A percentile compares a stretch with the other conserved stretches of the same genome.
phyloP scores from a whole-genome alignment of 148 eudicot species.

The Persicaria tinctoria region DNA sequence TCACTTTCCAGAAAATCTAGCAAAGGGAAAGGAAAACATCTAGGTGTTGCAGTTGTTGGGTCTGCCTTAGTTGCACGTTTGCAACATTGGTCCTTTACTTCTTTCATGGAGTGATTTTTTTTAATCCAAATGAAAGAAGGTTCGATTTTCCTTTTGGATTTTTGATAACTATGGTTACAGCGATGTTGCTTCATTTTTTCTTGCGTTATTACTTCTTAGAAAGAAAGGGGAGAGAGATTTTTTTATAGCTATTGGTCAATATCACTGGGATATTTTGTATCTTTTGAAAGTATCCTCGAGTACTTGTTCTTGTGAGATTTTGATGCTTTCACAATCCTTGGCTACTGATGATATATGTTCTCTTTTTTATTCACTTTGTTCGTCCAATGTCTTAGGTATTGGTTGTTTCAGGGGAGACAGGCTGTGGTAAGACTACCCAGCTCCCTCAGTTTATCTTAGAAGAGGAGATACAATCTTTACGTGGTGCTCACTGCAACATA shows the following conservation, averaged over 20 bases:
- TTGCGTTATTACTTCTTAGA: slow-evolving; percentile 1
- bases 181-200: not conserved
- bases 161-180: not conserved
- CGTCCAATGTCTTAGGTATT: slow-evolving; percentile 44
- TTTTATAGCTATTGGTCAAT: not conserved
- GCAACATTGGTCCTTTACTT: not conserved
- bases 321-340: not conserved
- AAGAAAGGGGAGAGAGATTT: slow-evolving; percentile 1
- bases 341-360: not conserved
- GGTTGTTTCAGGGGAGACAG: slow-evolving; percentile 99
- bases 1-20: not conserved
- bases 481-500: slow-evolving; percentile 76
- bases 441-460: slow-evolving; percentile 92
- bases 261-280: not conserved
- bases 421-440: slow-evolving; percentile 98
- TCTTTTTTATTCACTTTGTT: not conserved
- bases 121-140: not conserved
- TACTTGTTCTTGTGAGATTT: not conserved
- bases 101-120: not conserved
- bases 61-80: not conserved
- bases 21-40: not conserved
- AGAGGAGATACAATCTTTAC: slow-evolving; percentile 71
- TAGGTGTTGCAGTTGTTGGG: not conserved
- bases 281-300: not conserved
- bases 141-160: not conserved